phyloP scores from a whole-genome alignment of 352 stramenopile genomes.

The Phytophthora fragariae region DNA sequence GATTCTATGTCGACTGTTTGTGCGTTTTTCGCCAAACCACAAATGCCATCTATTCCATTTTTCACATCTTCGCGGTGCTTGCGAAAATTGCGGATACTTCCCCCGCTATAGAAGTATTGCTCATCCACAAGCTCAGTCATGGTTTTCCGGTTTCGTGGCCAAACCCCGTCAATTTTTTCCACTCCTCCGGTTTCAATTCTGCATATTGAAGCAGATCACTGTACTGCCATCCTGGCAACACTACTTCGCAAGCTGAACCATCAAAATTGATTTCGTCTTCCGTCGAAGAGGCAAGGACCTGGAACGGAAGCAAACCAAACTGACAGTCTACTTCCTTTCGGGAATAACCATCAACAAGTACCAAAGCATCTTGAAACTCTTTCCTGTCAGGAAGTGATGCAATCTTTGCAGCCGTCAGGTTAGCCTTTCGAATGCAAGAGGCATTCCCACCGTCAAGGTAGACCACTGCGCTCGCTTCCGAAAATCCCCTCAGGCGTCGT shows the following conservation, averaged over 20 bases:
- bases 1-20: slow-evolving; percentile 23
- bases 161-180: slow-evolving; percentile 27
- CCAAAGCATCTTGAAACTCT: slow-evolving; percentile 25
- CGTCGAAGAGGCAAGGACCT: slow-evolving; percentile 27
- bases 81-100: slow-evolving; percentile 39
- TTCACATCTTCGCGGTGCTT: slow-evolving; percentile 20
- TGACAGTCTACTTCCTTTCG: slow-evolving; percentile 22
- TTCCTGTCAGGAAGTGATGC: slow-evolving; percentile 27
- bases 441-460: slow-evolving; percentile 26
- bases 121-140: slow-evolving; percentile 17
- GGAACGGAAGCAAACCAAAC: slow-evolving; percentile 24
- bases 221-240: slow-evolving; percentile 35
- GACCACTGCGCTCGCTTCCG: slow-evolving; percentile 22
- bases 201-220: slow-evolving; percentile 30
- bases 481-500: slow-evolving; percentile 24
- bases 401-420: slow-evolving; percentile 24
- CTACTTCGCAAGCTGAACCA: slow-evolving; percentile 13
- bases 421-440: slow-evolving; percentile 24
- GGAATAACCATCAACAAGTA: slow-evolving; percentile 36
- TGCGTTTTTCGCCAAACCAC: neutral
- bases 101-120: slow-evolving; percentile 43
- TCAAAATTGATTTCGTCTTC: slow-evolving; percentile 16
- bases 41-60: slow-evolving; percentile 29
- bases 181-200: slow-evolving; percentile 21
- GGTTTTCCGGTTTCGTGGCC: slow-evolving; percentile 5